Percentiles rank a stretch among this genome's conserved stretches.
These are phyloP conservation scores for Fistulinella prunicolor DNA, from an alignment of 768 basidiomycete genomes.

Conservation along the genomic window DNA sequence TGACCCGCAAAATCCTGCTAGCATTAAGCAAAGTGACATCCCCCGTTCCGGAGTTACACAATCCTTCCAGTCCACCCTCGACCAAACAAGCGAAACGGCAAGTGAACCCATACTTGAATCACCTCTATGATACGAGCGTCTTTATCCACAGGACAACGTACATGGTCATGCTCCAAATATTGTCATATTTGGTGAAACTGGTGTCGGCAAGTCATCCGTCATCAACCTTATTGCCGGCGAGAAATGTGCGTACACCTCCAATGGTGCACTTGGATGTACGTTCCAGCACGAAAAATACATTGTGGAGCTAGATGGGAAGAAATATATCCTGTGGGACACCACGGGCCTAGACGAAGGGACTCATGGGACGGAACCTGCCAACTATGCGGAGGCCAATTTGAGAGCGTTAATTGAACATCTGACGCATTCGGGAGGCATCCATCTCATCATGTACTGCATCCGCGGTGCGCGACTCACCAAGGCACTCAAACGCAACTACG, in stretches of 20 bases:
- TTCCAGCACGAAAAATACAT: background rate
- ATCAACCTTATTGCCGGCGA: conserved; percentile 3
- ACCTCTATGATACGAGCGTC: too few species aligned
- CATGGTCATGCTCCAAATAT: background rate
- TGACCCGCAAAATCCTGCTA: too few species aligned
- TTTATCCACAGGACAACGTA: too few species aligned
- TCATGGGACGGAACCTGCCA: conserved; percentile 7
- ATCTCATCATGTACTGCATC: background rate
- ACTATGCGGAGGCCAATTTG: background rate
- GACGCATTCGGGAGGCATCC: background rate
- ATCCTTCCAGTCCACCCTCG: too few species aligned
- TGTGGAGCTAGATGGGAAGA: background rate
- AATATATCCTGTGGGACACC: conserved; percentile 6
- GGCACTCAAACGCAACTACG: conserved; percentile 30
- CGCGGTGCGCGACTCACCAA: background rate
- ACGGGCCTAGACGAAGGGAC: conserved; percentile 7
- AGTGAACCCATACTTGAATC: too few species aligned
- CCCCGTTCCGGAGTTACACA: too few species aligned
- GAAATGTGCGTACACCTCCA: background rate
- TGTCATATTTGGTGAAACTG: conserved; percentile 1
- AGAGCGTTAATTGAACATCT: background rate
- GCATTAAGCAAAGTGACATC: too few species aligned
- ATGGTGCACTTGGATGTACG: conserved; percentile 1
- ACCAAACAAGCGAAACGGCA: too few species aligned
- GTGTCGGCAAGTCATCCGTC: conserved; percentile 3